Percentiles rank a stretch among this genome's conserved stretches.
Evolutionary conservation across 371 early-diverging fungal genomes (phyloP).

Genomic region (Rhizopus stolonifer): DNA sequence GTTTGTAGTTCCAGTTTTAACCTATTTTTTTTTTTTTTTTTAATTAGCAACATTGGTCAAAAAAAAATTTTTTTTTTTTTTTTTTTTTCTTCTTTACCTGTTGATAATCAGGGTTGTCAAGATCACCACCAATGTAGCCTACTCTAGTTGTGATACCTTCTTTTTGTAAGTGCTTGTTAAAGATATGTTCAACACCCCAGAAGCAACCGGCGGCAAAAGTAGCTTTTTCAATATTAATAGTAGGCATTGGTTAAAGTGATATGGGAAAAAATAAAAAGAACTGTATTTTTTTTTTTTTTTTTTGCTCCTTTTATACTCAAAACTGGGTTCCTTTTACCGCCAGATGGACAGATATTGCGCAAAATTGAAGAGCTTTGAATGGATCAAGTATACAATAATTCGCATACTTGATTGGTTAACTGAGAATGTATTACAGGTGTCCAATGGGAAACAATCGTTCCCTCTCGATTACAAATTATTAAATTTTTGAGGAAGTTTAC

Average conservation of each 20-base stretch:
- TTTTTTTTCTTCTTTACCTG: too few relatives aligned
- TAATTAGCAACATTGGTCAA: too few relatives aligned
- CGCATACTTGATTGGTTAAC: constrained; percentile 8
- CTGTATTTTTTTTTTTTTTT: not conserved
- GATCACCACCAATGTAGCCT: constrained; percentile 79
- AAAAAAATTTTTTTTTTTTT: constrained; percentile 6
- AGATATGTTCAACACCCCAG: constrained; percentile 80
- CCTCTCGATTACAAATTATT: too few relatives aligned
- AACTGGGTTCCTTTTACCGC: not conserved
- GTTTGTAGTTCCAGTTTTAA: constrained; percentile 65
- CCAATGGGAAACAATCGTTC: too few relatives aligned
- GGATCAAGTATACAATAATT: constrained; percentile 3
- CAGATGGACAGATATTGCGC: constrained; percentile 10
- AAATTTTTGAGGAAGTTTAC: too few relatives aligned
- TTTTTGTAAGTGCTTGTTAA: constrained; percentile 56
- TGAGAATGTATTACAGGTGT: too few relatives aligned
- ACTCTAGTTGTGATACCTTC: constrained; percentile 59
- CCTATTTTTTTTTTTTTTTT: constrained; percentile 25
- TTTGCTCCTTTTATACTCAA: constrained; percentile 9
- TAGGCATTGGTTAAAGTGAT: too few relatives aligned
- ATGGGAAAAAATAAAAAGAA: constrained; percentile 2
- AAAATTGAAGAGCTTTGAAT: constrained; percentile 20
- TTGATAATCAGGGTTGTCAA: constrained; percentile 54
- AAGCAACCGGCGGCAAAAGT: constrained; percentile 47
- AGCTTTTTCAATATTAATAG: constrained; percentile 28